Evolutionary conservation across 169 alveolate genomes (phyloP).

Genomic region (Eimeria sp.): DNA sequence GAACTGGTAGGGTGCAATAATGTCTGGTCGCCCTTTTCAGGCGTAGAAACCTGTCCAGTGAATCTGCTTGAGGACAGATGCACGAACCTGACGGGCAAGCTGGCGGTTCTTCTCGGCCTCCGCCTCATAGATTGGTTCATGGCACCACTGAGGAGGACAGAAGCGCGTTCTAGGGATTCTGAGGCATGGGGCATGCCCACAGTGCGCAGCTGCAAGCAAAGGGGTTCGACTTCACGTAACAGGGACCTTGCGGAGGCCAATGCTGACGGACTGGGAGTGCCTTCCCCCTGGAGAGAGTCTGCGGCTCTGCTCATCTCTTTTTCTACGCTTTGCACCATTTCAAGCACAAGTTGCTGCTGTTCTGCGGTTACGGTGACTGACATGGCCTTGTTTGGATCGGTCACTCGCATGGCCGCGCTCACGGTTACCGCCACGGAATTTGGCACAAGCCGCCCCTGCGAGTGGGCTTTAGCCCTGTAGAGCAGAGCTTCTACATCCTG

Average conservation of each 20-base stretch:
- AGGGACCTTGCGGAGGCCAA: background rate
- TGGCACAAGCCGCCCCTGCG: slow-evolving; percentile 1
- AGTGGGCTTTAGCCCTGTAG: background rate
- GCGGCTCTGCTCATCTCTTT: background rate
- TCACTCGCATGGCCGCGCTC: background rate
- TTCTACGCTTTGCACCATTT: background rate
- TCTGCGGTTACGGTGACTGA: background rate
- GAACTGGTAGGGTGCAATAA: background rate
- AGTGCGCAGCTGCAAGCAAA: background rate
- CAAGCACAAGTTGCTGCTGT: background rate
- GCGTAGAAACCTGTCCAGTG: background rate
- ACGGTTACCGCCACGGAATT: background rate
- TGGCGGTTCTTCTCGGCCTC: background rate
- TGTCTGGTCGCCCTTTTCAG: background rate
- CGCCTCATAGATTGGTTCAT: background rate
- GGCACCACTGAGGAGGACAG: background rate
- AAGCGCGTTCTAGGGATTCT: background rate
- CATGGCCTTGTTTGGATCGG: background rate
- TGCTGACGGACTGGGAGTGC: background rate
- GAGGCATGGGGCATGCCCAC: background rate
- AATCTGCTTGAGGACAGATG: background rate
- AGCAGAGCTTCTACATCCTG: background rate
- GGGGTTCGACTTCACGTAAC: background rate
- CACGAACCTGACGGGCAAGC: background rate
- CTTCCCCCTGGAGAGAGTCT: background rate